Conservation (phyloP, 768 basidiomycete genomes). For the Psilocybe tampanensis region DNA sequence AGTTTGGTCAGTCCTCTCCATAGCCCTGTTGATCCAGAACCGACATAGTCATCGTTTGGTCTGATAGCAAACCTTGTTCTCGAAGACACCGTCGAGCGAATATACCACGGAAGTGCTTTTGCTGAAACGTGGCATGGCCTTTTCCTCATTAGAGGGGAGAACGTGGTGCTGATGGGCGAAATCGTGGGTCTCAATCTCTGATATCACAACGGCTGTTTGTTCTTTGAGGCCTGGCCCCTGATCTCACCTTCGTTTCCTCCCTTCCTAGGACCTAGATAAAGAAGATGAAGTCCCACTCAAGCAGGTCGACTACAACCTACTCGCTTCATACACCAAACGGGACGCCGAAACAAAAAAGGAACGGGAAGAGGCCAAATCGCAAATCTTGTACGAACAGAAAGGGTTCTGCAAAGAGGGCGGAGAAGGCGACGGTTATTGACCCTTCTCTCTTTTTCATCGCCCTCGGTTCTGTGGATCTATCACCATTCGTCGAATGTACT, state of each 20-base stretch:
- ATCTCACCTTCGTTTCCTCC: slow-evolving; percentile 3
- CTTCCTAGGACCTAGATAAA: slow-evolving; percentile 82
- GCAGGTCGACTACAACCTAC: slow-evolving; percentile 70
- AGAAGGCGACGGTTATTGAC: slow-evolving; percentile 93
- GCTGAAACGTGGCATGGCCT: slow-evolving; percentile 89
- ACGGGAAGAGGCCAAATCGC: slow-evolving; percentile 82
- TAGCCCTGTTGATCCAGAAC: neutral
- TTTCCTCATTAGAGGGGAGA: slow-evolving; percentile 96
- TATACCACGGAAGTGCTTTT: slow-evolving; percentile 87
- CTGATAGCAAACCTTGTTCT: slow-evolving; percentile 91
- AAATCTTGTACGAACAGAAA: slow-evolving; percentile 78
- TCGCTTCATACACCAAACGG: slow-evolving; percentile 72
- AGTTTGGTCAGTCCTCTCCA: slow-evolving; percentile 74
- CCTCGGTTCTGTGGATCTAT: neutral
- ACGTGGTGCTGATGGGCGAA: slow-evolving; percentile 96
- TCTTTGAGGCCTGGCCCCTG: slow-evolving; percentile 5
- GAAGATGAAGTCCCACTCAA: slow-evolving; percentile 86
- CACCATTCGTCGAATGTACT: neutral
- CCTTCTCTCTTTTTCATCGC: too few relatives aligned
- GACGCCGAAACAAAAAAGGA: slow-evolving; percentile 76
- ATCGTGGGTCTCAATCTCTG: slow-evolving; percentile 61
- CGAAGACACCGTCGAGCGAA: slow-evolving; percentile 93
- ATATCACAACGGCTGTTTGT: neutral
- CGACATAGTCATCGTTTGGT: neutral
- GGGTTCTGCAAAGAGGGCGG: slow-evolving; percentile 96